Evolutionary conservation across 1,139 yeast genomes (phyloP).

Genomic region (Zygoascus meyerae): DNA sequence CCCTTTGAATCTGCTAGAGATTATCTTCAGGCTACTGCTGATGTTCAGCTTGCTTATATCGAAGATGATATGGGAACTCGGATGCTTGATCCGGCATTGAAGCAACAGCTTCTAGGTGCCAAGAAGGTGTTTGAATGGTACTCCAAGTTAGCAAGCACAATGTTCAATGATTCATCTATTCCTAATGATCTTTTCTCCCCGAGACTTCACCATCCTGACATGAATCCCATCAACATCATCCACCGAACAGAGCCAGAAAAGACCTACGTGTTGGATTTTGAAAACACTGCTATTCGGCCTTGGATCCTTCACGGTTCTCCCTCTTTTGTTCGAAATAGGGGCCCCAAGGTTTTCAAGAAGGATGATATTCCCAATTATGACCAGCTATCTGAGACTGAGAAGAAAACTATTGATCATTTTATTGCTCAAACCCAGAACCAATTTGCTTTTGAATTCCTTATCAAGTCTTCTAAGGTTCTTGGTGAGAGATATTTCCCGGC

Average conservation of each 20-base stretch:
- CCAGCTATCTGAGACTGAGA: constrained; percentile 61
- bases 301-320: constrained; percentile 75
- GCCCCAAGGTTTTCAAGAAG: constrained; percentile 74
- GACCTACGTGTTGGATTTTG: constrained; percentile 69
- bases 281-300: constrained; percentile 74
- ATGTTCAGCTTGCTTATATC: constrained; percentile 60
- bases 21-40: constrained; percentile 57
- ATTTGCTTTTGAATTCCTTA: constrained; percentile 73
- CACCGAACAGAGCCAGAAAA: constrained; percentile 23
- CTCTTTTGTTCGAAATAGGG: constrained; percentile 75
- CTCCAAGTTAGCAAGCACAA: constrained; percentile 46
- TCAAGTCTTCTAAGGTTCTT: constrained; percentile 51
- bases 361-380: constrained; percentile 71
- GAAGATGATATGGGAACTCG: constrained; percentile 47
- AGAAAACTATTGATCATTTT: constrained; percentile 79
- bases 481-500: constrained; percentile 54
- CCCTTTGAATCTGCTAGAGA: constrained; percentile 65
- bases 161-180: constrained; percentile 31
- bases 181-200: constrained; percentile 54
- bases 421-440: constrained; percentile 87
- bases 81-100: constrained; percentile 34
- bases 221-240: constrained; percentile 85
- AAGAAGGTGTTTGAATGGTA: constrained; percentile 53
- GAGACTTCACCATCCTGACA: constrained; percentile 70
- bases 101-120: constrained; percentile 41